Evolutionary conservation across 371 early-diverging fungal species (phyloP).

Genomic region (Dinochytrium kinnereticum): DNA sequence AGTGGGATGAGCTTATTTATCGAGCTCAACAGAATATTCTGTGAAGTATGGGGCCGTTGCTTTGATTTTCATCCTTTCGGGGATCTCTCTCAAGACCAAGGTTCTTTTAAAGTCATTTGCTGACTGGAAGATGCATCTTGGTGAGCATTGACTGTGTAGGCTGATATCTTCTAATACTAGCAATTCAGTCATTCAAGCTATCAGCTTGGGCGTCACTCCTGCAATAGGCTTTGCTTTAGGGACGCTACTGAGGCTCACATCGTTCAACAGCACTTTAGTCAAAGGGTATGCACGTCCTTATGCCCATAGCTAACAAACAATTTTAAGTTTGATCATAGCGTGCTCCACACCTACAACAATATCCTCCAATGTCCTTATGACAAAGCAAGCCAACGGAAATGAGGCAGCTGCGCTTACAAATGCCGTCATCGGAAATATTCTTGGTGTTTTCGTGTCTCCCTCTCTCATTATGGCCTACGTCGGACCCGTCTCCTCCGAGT

Average conservation of each 20-base stretch:
- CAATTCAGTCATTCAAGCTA: slow-evolving; percentile 60
- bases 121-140: slow-evolving; percentile 65
- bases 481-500: slow-evolving; percentile 36
- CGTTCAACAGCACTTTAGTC: slow-evolving; percentile 63
- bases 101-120: slow-evolving; percentile 65
- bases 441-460: slow-evolving; percentile 79
- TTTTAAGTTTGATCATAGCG: slow-evolving; percentile 61
- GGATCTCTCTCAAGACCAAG: slow-evolving; percentile 69
- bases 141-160: slow-evolving; percentile 13
- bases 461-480: slow-evolving; percentile 60
- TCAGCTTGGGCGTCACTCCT: slow-evolving; percentile 68
- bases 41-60: slow-evolving; percentile 73
- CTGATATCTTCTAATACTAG: slow-evolving; percentile 9
- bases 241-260: slow-evolving; percentile 53
- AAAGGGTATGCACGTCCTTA: slow-evolving; percentile 50
- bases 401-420: slow-evolving; percentile 72
- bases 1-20: no score
- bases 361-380: slow-evolving; percentile 81
- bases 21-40: slow-evolving; percentile 57
- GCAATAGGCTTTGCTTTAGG: slow-evolving; percentile 68
- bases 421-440: slow-evolving; percentile 74
- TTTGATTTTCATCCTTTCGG: slow-evolving; percentile 74
- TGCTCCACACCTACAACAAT: slow-evolving; percentile 78
- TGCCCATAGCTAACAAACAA: neutral
- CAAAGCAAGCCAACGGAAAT: slow-evolving; percentile 72